Evolutionary conservation across 306 rosid genomes (phyloP).

Genomic region (Benincasa hispida): DNA sequence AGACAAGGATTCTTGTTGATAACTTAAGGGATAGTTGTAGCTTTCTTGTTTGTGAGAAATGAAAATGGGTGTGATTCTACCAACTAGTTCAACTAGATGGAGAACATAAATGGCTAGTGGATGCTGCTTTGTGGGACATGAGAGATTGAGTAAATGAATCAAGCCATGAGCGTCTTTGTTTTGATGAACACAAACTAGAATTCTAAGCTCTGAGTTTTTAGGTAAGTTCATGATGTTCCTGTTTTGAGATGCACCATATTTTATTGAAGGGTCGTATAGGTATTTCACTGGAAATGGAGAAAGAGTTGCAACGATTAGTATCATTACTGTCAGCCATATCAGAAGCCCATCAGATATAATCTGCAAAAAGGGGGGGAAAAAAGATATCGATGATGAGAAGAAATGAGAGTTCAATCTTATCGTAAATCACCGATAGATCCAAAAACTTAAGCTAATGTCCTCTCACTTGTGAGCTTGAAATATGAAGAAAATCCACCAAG

Average conservation of each 20-base stretch:
- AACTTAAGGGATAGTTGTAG: not conserved
- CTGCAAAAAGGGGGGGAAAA: conserved; percentile 12
- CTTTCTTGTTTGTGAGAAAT: conserved; percentile 27
- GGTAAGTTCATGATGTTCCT: conserved; percentile 23
- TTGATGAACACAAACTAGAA: conserved; percentile 26
- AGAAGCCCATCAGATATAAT: not conserved
- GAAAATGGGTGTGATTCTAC: conserved; percentile 45
- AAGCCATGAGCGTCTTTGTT: conserved; percentile 17
- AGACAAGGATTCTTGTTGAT: not conserved
- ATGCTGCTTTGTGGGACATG: conserved; percentile 28
- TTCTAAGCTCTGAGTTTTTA: conserved; percentile 27
- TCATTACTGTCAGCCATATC: conserved; percentile 3
- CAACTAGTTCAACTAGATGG: conserved; percentile 43
- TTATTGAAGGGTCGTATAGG: conserved; percentile 45
- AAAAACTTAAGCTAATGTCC: too few relatives aligned
- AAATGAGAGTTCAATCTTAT: too few relatives aligned
- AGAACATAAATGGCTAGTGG: conserved; percentile 24
- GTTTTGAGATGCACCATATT: conserved; percentile 18
- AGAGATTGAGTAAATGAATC: conserved; percentile 28
- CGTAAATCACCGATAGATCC: too few relatives aligned
- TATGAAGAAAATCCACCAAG: too few relatives aligned
- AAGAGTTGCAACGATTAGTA: conserved; percentile 12
- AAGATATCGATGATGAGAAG: not conserved
- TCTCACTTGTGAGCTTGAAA: too few relatives aligned
- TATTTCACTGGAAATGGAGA: conserved; percentile 22